Evolutionary conservation across 2,329 filamentous ascomycete genomes (phyloP).

Genomic region (Scedosporium aurantiacum): DNA sequence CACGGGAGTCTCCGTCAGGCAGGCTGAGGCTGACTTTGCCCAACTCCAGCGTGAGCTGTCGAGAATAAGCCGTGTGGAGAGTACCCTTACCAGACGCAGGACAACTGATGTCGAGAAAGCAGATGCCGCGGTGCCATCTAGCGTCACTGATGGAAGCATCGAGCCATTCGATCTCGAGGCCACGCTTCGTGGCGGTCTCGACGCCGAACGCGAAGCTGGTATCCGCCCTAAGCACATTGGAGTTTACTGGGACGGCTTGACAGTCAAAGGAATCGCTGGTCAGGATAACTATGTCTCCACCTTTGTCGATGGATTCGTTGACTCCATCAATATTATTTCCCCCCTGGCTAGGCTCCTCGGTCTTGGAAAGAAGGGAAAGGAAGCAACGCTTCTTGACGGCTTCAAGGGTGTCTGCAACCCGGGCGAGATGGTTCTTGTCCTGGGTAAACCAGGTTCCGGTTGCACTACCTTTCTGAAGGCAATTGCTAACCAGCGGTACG

Average conservation of each 20-base stretch:
- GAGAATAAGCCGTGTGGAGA: constrained; percentile 38
- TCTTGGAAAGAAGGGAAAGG: constrained; percentile 53
- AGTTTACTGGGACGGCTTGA: constrained; percentile 67
- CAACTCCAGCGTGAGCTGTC: constrained; percentile 53
- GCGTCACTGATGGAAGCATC: constrained; percentile 19
- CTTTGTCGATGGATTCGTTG: constrained; percentile 65
- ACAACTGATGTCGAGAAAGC: constrained; percentile 19
- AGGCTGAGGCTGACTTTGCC: constrained; percentile 60
- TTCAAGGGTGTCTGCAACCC: constrained; percentile 64
- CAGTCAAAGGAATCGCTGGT: constrained; percentile 65
- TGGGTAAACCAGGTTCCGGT: constrained; percentile 65
- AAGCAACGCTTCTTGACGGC: constrained; percentile 62
- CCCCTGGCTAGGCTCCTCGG: constrained; percentile 55
- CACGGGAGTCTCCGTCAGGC: constrained; percentile 50
- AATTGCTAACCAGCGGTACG: constrained; percentile 53
- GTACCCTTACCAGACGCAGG: constrained; percentile 20
- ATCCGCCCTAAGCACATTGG: constrained; percentile 74
- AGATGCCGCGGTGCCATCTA: constrained; percentile 27
- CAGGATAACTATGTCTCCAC: constrained; percentile 62
- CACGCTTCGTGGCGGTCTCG: constrained; percentile 59
- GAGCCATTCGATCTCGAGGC: constrained; percentile 66
- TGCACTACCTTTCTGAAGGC: constrained; percentile 61
- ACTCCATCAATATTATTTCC: constrained; percentile 64
- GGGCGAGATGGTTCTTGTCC: constrained; percentile 80
- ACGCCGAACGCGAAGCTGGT: constrained; percentile 62